These are phyloP conservation scores for Eustoma russellianum DNA, from an alignment of 257 asterid species.

Conservation along the genomic window DNA sequence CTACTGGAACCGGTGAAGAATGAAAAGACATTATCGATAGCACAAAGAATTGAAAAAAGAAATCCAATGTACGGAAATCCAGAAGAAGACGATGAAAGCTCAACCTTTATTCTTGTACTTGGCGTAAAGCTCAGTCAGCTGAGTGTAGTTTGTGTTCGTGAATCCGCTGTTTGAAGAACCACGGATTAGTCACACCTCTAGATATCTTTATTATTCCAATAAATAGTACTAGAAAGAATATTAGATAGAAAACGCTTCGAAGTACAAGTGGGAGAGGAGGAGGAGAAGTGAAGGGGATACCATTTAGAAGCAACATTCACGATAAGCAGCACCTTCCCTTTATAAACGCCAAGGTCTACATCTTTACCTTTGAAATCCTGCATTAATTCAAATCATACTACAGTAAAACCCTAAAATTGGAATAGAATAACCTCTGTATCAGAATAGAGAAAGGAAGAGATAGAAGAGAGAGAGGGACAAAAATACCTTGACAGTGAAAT, in stretches of 20 bases:
- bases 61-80: conserved; percentile 1
- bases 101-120: conserved; percentile 65
- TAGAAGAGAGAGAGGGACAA: conserved; percentile 1
- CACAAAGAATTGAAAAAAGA: too few relatives aligned
- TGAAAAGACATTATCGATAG: not conserved
- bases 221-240: not conserved
- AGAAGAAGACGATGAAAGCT: conserved; percentile 2
- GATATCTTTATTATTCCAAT: not conserved
- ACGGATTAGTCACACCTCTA: not conserved
- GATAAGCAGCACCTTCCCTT: conserved; percentile 78
- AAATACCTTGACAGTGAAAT: conserved; percentile 62
- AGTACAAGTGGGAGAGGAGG: not conserved
- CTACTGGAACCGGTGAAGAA: not conserved
- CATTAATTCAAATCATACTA: not conserved
- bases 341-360: conserved; percentile 51
- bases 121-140: conserved; percentile 54
- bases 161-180: conserved; percentile 49
- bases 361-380: conserved; percentile 64
- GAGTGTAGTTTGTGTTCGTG: conserved; percentile 65
- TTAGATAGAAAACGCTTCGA: not conserved
- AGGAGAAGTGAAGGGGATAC: conserved; percentile 18
- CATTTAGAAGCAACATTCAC: conserved; percentile 98
- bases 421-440: too few relatives aligned
- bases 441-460: not conserved
- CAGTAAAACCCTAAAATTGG: too few relatives aligned